Conservation (phyloP, 345 rosid species). For the Aquilaria sinensis region DNA sequence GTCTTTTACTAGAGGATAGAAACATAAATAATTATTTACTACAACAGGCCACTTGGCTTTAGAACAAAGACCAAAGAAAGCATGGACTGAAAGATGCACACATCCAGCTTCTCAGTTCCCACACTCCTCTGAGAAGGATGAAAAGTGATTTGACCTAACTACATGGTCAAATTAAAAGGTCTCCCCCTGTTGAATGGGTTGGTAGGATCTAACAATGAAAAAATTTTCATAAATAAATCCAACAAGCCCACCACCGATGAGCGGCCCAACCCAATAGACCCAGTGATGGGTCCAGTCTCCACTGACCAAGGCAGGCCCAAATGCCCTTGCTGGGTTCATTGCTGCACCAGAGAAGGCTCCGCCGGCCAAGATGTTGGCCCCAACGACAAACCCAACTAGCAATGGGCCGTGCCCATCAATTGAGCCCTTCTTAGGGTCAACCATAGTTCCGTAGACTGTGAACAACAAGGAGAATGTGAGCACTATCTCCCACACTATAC, state of each 20-base stretch:
- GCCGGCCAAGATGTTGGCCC: slow-evolving; percentile 73
- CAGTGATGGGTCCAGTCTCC: slow-evolving; percentile 90
- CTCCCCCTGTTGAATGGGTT: slow-evolving; percentile 29
- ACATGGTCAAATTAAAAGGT: background rate
- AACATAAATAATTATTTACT: too few species aligned
- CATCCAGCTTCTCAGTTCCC: too few species aligned
- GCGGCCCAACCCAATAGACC: slow-evolving; percentile 94
- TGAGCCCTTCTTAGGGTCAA: slow-evolving; percentile 78
- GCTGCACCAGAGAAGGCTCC: slow-evolving; percentile 92
- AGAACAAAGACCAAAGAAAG: too few species aligned
- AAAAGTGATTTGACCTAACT: too few species aligned
- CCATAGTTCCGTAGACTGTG: slow-evolving; percentile 86
- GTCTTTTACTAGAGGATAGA: too few species aligned
- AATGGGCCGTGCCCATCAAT: slow-evolving; percentile 70
- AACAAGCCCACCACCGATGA: slow-evolving; percentile 71
- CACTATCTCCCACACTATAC: slow-evolving; percentile 68
- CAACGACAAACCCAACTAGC: slow-evolving; percentile 70
- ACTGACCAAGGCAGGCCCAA: slow-evolving; percentile 80
- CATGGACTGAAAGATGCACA: too few species aligned
- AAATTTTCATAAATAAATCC: slow-evolving; percentile 64
- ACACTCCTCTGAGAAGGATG: too few species aligned
- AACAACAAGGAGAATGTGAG: slow-evolving; percentile 74
- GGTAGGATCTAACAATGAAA: slow-evolving; percentile 51
- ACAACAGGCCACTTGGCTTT: too few species aligned
- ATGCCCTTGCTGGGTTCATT: slow-evolving; percentile 93